These are phyloP conservation scores for Sanghuangporus weigelae DNA, from an alignment of 1,284 basidiomycete genomes.

Conservation along the genomic window DNA sequence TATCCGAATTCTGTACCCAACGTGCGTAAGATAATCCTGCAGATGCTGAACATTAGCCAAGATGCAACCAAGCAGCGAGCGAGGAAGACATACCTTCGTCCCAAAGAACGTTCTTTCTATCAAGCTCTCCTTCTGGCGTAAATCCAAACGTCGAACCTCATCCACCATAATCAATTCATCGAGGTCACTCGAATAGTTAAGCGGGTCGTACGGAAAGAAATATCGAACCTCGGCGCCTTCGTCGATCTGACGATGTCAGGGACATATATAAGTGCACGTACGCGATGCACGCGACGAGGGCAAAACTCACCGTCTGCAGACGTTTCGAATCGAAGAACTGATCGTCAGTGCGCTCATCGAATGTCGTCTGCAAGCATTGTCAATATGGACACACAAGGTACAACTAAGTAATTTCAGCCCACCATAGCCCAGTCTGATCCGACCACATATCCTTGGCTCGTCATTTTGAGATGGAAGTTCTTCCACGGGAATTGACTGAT, in stretches of 20 bases:
- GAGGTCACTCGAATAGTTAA: neutral
- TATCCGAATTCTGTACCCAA: neutral
- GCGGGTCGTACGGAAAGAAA: neutral
- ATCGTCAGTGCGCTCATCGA: neutral
- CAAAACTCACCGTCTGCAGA: neutral
- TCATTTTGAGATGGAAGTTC: neutral
- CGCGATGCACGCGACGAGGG: neutral
- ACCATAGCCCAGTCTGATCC: constrained; percentile 6
- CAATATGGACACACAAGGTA: neutral
- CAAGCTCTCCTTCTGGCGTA: neutral
- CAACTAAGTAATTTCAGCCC: neutral
- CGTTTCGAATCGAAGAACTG: constrained; percentile 3
- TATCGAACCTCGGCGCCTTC: neutral
- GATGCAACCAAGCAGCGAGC: neutral
- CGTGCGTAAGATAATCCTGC: neutral
- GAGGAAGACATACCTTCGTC: neutral
- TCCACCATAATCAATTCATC: neutral
- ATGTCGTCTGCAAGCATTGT: neutral
- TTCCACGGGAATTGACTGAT: neutral
- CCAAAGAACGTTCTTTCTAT: neutral
- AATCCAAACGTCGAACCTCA: neutral
- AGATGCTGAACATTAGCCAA: neutral
- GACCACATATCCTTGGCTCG: neutral
- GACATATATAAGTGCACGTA: neutral
- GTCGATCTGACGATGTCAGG: neutral